A percentile compares a stretch with the other conserved stretches of the same genome.
Conservation (phyloP, 108 stramenopile species). For the Mayamaea pseudoterrestris region DNA sequence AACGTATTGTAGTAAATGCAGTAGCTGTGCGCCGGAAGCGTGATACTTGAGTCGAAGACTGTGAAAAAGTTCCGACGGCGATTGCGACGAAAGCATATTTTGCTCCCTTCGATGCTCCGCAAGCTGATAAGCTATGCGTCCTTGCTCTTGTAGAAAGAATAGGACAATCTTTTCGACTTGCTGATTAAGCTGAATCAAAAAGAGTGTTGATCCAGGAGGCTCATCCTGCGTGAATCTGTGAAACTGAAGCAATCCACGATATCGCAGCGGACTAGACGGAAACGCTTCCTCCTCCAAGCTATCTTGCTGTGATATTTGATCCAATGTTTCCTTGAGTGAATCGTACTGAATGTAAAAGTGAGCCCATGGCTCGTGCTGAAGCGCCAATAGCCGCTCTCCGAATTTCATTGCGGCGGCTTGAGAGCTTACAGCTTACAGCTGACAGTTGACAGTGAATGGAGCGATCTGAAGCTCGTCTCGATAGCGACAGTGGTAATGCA, state of each 20-base stretch:
- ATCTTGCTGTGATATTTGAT: not conserved
- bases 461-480: too few relatives aligned
- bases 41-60: conserved; percentile 3
- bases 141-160: conserved; percentile 40
- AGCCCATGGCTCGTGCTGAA: conserved; percentile 30
- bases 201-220: conserved; percentile 11
- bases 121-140: conserved; percentile 27
- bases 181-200: conserved; percentile 32
- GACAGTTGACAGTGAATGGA: too few relatives aligned
- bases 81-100: not conserved
- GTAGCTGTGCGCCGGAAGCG: conserved; percentile 26
- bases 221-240: not conserved
- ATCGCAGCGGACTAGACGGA: not conserved
- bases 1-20: conserved; percentile 42
- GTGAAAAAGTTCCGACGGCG: conserved; percentile 2
- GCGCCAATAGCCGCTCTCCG: conserved; percentile 26
- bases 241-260: not conserved
- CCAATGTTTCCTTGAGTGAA: conserved; percentile 29
- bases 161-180: conserved; percentile 63
- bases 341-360: conserved; percentile 43
- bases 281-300: not conserved
- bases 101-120: conserved; percentile 10
- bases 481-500: too few relatives aligned
- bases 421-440: too few relatives aligned
- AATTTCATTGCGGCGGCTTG: conserved; percentile 36